Conservation (phyloP, 2,329 filamentous ascomycete genomes). For the Trichoderma sp. region DNA sequence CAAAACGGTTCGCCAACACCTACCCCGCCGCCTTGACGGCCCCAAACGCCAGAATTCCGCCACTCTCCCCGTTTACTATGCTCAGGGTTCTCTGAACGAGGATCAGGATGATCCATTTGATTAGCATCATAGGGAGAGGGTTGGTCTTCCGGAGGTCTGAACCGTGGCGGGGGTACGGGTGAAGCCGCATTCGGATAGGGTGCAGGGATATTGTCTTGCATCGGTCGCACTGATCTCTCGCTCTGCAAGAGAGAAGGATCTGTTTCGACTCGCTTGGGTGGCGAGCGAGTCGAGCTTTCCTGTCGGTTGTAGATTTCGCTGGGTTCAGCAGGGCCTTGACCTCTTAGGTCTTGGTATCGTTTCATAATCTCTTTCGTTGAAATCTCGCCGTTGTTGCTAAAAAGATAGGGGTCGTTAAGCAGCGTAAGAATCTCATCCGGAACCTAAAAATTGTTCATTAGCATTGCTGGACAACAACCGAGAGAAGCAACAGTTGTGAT, state of each 20-base stretch:
- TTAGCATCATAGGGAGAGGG: slow-evolving; percentile 49
- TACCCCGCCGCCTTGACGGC: slow-evolving; percentile 54
- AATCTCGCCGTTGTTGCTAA: slow-evolving; percentile 81
- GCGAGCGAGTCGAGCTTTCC: slow-evolving; percentile 60
- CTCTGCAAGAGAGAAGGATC: slow-evolving; percentile 83
- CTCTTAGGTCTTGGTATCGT: slow-evolving; percentile 79
- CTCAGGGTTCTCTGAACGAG: slow-evolving; percentile 46
- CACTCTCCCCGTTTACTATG: slow-evolving; percentile 56
- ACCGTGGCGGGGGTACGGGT: slow-evolving; percentile 57
- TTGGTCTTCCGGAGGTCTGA: slow-evolving; percentile 53
- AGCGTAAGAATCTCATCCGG: slow-evolving; percentile 89
- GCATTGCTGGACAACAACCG: slow-evolving; percentile 31
- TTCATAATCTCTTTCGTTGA: slow-evolving; percentile 98
- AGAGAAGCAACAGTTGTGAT: neutral
- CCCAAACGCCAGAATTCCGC: slow-evolving; percentile 59
- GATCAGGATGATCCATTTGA: slow-evolving; percentile 52
- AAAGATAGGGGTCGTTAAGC: slow-evolving; percentile 79
- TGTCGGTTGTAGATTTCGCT: slow-evolving; percentile 60
- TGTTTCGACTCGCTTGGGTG: slow-evolving; percentile 74
- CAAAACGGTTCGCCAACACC: slow-evolving; percentile 54
- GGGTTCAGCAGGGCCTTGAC: slow-evolving; percentile 62
- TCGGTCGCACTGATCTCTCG: slow-evolving; percentile 80
- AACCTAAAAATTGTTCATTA: slow-evolving; percentile 62
- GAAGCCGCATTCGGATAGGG: slow-evolving; percentile 46
- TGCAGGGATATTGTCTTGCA: slow-evolving; percentile 60